Conservation (phyloP, 306 rosid genomes). For the Vigna mungo region DNA sequence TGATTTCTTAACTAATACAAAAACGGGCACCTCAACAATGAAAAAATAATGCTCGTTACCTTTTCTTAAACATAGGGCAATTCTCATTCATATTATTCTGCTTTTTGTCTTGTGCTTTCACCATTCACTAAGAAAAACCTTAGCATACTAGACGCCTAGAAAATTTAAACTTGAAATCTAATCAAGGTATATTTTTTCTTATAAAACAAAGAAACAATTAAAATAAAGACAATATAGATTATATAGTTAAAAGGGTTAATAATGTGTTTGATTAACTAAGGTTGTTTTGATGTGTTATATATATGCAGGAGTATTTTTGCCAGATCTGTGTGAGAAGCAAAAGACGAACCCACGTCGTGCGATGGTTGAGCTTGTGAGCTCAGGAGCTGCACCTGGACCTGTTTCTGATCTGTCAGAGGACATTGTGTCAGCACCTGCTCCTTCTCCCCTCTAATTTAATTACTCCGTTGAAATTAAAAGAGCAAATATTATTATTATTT, state of each 20-base stretch:
- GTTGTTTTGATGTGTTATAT: background rate
- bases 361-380: constrained; percentile 70
- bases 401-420: constrained; percentile 35
- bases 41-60: background rate
- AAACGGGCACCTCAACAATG: background rate
- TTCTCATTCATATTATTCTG: constrained; percentile 26
- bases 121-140: constrained; percentile 37
- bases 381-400: constrained; percentile 64
- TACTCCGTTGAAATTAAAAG: too few relatives aligned
- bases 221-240: background rate
- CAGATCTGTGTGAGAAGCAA: constrained; percentile 66
- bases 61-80: constrained; percentile 39
- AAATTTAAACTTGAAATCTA: constrained; percentile 38
- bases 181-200: constrained; percentile 41
- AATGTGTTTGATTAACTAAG: too few relatives aligned
- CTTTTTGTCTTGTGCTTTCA: constrained; percentile 20
- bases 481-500: background rate
- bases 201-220: background rate
- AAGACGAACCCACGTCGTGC: constrained; percentile 68
- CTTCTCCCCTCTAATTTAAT: constrained; percentile 35
- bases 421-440: constrained; percentile 33
- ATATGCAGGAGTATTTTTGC: constrained; percentile 74
- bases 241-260: too few relatives aligned
- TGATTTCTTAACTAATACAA: background rate
- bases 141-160: background rate